phyloP scores from a whole-genome alignment of 106 monocot genomes.

The Phalaenopsis equestris region DNA sequence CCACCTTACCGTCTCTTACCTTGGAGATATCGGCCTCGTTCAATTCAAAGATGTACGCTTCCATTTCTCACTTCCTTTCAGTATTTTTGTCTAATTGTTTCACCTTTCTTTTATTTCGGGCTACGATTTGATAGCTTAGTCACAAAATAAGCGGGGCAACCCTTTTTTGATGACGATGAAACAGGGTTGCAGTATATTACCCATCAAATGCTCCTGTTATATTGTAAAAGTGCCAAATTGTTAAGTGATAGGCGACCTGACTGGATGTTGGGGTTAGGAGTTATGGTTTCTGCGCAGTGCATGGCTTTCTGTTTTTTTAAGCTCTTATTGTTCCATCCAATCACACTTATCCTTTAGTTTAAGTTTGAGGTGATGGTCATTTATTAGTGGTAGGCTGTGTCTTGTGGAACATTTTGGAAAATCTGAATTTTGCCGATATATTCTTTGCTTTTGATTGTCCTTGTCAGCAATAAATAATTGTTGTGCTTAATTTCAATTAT shows the following conservation, averaged over 20 bases:
- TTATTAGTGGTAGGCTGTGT: neutral
- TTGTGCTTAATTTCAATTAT: neutral
- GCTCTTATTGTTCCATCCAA: neutral
- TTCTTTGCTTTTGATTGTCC: neutral
- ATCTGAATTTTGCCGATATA: neutral
- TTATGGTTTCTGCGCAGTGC: neutral
- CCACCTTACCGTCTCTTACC: slow-evolving; percentile 74
- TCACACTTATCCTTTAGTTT: neutral
- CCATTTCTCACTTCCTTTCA: neutral
- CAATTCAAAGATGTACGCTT: slow-evolving; percentile 89
- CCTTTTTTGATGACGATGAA: neutral
- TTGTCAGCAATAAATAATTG: neutral
- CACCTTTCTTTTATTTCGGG: neutral
- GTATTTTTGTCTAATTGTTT: neutral
- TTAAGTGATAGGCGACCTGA: neutral
- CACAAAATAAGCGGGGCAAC: neutral
- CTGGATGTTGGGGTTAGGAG: neutral
- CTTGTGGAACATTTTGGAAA: neutral
- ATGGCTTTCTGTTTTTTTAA: neutral
- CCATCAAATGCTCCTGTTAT: neutral
- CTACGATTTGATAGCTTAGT: neutral
- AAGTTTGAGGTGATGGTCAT: neutral
- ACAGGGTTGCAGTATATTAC: neutral
- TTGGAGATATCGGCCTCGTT: slow-evolving; percentile 85
- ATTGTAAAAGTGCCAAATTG: neutral